phyloP scores from a whole-genome alignment of 2,329 filamentous ascomycete genomes.

The Thermochaetoides dissita region DNA sequence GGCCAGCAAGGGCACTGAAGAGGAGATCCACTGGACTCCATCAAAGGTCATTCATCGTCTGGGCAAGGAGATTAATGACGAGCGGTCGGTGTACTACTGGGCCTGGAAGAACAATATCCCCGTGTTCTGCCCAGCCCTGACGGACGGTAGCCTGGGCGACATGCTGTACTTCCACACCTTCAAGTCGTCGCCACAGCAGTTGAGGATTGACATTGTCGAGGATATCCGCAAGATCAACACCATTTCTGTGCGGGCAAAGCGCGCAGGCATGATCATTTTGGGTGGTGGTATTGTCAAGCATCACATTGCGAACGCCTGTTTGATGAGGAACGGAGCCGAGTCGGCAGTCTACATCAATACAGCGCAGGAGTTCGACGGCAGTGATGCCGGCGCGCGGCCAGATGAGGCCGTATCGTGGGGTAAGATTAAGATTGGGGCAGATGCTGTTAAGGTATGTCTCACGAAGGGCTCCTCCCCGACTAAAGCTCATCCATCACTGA shows the following conservation, averaged over 20 bases:
- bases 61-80: slow-evolving; percentile 87
- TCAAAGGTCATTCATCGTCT: slow-evolving; percentile 82
- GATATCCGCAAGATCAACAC: slow-evolving; percentile 91
- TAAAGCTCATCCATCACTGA: slow-evolving; percentile 10
- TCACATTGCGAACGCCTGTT: slow-evolving; percentile 91
- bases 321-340: slow-evolving; percentile 96
- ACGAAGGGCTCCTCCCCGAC: neutral
- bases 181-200: slow-evolving; percentile 66
- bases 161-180: slow-evolving; percentile 99
- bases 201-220: slow-evolving; percentile 82
- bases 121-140: slow-evolving; percentile 90
- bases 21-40: slow-evolving; percentile 78
- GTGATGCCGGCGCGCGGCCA: slow-evolving; percentile 83
- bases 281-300: slow-evolving; percentile 95
- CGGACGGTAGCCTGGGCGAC: slow-evolving; percentile 86
- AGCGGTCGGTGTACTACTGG: slow-evolving; percentile 91
- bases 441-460: slow-evolving; percentile 65
- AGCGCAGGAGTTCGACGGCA: slow-evolving; percentile 92
- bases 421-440: slow-evolving; percentile 82
- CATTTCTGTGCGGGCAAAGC: slow-evolving; percentile 71
- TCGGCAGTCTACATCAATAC: slow-evolving; percentile 97
- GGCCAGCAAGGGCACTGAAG: slow-evolving; percentile 52
- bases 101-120: slow-evolving; percentile 94
- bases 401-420: slow-evolving; percentile 98
- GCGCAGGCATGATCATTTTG: slow-evolving; percentile 87